A percentile compares a stretch with the other conserved stretches of the same genome.
phyloP scores from a whole-genome alignment of 2,329 filamentous ascomycete genomes.

The Botrytis pseudocinerea region DNA sequence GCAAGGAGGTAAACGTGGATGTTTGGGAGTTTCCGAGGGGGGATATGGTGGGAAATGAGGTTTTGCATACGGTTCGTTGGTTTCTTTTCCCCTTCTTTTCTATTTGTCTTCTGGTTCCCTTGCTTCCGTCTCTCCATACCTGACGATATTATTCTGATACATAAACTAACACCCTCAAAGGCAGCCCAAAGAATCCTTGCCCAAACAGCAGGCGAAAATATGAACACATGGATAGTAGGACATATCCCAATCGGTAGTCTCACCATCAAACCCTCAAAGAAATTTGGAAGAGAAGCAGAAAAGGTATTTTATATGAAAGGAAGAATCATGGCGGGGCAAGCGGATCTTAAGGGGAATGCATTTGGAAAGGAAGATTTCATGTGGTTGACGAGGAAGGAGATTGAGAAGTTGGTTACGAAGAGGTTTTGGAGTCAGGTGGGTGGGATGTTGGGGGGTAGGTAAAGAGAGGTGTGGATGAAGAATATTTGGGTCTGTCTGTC shows the following conservation, averaged over 20 bases:
- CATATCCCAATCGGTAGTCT: conserved; percentile 85
- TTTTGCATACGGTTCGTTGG: conserved; percentile 73
- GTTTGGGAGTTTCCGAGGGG: conserved; percentile 81
- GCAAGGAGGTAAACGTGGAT: conserved; percentile 52
- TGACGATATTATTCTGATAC: neutral
- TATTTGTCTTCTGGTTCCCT: neutral
- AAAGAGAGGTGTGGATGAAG: conserved; percentile 11
- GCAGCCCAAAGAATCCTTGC: conserved; percentile 77
- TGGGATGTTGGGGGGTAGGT: conserved; percentile 83
- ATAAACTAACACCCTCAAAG: conserved; percentile 49
- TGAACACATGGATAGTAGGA: conserved; percentile 98
- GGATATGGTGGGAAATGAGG: conserved; percentile 68
- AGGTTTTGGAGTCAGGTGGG: conserved; percentile 74
- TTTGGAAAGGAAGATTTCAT: conserved; percentile 79
- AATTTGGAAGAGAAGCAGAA: conserved; percentile 56
- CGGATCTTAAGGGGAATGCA: conserved; percentile 70
- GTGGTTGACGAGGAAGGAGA: conserved; percentile 90
- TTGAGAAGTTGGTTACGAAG: conserved; percentile 63
- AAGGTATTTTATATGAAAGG: conserved; percentile 97
- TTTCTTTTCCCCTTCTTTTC: conserved; percentile 6
- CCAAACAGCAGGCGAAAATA: conserved; percentile 81
- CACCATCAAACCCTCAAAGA: conserved; percentile 54
- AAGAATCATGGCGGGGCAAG: conserved; percentile 96
- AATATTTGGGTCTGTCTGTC: neutral
- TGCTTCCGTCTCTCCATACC: neutral